Base-by-base conservation (phyloP, 805 yeast genomes). In the Pichia occidentalis region DNA sequence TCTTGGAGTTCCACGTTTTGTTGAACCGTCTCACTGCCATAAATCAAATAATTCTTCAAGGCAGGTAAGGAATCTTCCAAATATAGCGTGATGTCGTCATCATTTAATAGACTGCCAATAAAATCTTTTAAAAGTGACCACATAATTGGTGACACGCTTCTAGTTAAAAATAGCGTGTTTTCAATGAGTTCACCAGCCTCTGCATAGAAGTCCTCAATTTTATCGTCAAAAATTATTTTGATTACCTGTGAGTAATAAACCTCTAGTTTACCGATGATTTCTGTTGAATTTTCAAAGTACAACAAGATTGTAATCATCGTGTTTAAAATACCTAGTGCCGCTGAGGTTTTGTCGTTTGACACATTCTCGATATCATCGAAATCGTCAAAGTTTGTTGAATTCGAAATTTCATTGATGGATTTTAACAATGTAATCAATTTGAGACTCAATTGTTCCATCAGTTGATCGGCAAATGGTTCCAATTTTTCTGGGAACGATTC, bases 231-330 rank as follows among this genome's bases (percentile, higher is more conserved):
- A 7, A 86, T 83, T 47, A 68, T 76, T 44, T 75, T 75, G 33
- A 87, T 71, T 14, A 80, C 82, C 10, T 96, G 95, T 29, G 74
- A 64, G 43, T 83, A 78, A 13, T 80, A 75, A 43, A 75, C 79
- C 52, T 87, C 96, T 34, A 90, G 67, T 52, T 71, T 70, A 27
- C 63, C 61, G 24, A 87, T 77, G 36, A 84, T 69, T 18, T 79
- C 87, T 7, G 67, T 66, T 2, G 95, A 80, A 53, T 80, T 82
- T 57, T 92, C 97, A 60, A 90, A 79, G 11, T 95, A 82, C 42
- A 87, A 61, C 32, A 90, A 61, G n/a, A 90, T 82, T 1, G 96
- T 86, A 36, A 85, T 77, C 67, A 88, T 76, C 2, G 97, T 88
- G 53, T 83, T 85, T 47, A 92, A 63, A 26, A 88, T 71, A 21